Evolutionary conservation across 176 grass and related monocot species (phyloP).

Genomic region (Oryza rufipogon): DNA sequence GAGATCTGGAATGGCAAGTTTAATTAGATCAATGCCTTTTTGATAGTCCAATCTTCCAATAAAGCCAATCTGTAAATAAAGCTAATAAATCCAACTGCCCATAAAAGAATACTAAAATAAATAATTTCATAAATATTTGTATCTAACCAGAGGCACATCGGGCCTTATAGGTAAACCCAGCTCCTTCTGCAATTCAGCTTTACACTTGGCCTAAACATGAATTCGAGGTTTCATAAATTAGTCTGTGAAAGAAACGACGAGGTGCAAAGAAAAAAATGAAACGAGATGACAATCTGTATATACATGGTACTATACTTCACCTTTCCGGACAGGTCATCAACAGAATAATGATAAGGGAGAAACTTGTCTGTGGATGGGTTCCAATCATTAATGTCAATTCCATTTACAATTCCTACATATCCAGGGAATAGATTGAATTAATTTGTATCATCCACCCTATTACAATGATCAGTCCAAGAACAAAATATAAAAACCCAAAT

Average conservation of each 20-base stretch:
- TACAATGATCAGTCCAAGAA: constrained; percentile 27
- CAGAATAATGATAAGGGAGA: constrained; percentile 80
- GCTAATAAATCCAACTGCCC: constrained; percentile 33
- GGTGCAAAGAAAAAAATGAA: constrained; percentile 13
- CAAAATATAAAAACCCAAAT: constrained; percentile 32
- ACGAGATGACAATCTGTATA: background rate
- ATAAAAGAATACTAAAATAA: constrained; percentile 25
- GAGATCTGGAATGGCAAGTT: constrained; percentile 65
- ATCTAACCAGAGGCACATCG: constrained; percentile 75
- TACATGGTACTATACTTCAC: constrained; percentile 32
- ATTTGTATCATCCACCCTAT: constrained; percentile 19
- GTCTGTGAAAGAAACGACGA: constrained; percentile 13
- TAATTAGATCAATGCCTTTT: constrained; percentile 95
- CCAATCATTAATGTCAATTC: constrained; percentile 91
- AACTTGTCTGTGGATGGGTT: constrained; percentile 69
- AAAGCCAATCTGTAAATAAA: constrained; percentile 83
- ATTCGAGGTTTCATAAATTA: constrained; percentile 21
- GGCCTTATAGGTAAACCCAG: constrained; percentile 72
- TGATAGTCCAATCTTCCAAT: constrained; percentile 99
- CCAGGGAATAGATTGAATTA: constrained; percentile 24
- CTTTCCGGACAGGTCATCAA: constrained; percentile 93
- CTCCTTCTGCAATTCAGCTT: constrained; percentile 85
- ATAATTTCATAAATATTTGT: background rate
- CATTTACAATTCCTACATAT: constrained; percentile 84
- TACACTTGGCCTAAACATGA: constrained; percentile 77